Conservation (phyloP, 805 yeast species). For the Cyberlindnera veronae region DNA sequence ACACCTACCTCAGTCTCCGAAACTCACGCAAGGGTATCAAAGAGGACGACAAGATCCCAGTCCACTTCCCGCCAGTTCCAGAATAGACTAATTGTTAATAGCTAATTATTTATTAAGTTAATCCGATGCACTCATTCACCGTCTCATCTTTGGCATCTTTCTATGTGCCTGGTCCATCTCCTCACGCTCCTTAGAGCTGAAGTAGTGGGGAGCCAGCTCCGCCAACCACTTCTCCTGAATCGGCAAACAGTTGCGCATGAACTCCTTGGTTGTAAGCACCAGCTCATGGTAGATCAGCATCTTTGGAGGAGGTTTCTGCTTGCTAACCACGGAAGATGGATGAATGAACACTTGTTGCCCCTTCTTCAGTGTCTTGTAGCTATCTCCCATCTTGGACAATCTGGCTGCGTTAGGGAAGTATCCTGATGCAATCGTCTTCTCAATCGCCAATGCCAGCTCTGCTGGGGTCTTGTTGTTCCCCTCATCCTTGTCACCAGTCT, state of each 20-base stretch:
- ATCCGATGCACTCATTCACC: neutral
- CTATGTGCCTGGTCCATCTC: slow-evolving; percentile 17
- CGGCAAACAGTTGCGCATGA: slow-evolving; percentile 77
- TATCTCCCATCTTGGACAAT: slow-evolving; percentile 71
- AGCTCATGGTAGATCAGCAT: slow-evolving; percentile 77
- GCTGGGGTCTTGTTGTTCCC: slow-evolving; percentile 29
- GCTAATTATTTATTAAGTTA: too few relatives aligned
- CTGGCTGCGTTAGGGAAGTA: slow-evolving; percentile 97
- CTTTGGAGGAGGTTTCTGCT: slow-evolving; percentile 68
- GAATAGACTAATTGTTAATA: slow-evolving; percentile 23
- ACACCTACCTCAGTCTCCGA: slow-evolving; percentile 64
- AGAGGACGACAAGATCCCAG: slow-evolving; percentile 25
- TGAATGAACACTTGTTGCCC: slow-evolving; percentile 77
- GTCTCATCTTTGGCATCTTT: slow-evolving; percentile 22
- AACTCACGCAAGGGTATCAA: slow-evolving; percentile 43
- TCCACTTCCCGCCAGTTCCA: slow-evolving; percentile 38
- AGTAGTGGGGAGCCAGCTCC: slow-evolving; percentile 67
- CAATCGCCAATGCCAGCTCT: slow-evolving; percentile 66
- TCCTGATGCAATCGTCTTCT: slow-evolving; percentile 84
- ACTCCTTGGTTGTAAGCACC: slow-evolving; percentile 82
- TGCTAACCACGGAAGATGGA: slow-evolving; percentile 75
- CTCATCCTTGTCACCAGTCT: slow-evolving; percentile 32
- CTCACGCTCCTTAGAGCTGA: slow-evolving; percentile 16
- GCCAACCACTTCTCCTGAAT: slow-evolving; percentile 68
- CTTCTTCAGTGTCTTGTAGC: slow-evolving; percentile 59